A percentile compares a stretch with the other conserved stretches of the same genome.
Evolutionary conservation across 768 basidiomycete genomes (phyloP).

Genomic region (Gymnopilus junonius): DNA sequence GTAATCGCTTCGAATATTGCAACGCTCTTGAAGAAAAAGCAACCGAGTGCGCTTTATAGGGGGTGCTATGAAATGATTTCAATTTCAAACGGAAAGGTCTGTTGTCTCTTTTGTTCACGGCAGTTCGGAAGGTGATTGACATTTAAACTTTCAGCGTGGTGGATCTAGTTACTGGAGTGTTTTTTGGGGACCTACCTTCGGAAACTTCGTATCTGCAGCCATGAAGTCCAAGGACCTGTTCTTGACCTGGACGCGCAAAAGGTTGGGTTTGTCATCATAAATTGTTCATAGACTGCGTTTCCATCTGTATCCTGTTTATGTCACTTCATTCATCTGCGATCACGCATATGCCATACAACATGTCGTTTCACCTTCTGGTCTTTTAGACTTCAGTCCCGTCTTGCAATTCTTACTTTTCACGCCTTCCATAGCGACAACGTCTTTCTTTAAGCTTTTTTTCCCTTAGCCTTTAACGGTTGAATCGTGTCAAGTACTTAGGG

Average conservation of each 20-base stretch:
- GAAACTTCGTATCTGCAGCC: constrained; percentile 45
- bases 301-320: background rate
- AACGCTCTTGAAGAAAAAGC: constrained; percentile 40
- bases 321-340: background rate
- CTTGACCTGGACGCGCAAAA: constrained; percentile 24
- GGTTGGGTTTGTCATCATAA: constrained; percentile 23
- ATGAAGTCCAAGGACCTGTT: constrained; percentile 45
- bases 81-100: constrained; percentile 61
- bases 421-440: no score
- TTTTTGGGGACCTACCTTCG: constrained; percentile 51
- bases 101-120: constrained; percentile 1
- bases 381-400: no score
- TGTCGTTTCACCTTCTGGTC: background rate
- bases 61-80: constrained; percentile 57
- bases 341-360: background rate
- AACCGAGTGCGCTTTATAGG: constrained; percentile 42
- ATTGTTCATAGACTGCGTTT: background rate
- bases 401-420: no score
- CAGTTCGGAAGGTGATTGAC: background rate
- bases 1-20: constrained; percentile 56
- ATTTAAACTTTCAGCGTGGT: constrained; percentile 34
- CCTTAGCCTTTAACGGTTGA: no score
- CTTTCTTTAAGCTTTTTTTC: no score
- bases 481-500: no score
- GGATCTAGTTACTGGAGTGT: constrained; percentile 48